Evolutionary conservation across 2,329 filamentous ascomycete genomes (phyloP).

Genomic region (Elsinoe arachidis): DNA sequence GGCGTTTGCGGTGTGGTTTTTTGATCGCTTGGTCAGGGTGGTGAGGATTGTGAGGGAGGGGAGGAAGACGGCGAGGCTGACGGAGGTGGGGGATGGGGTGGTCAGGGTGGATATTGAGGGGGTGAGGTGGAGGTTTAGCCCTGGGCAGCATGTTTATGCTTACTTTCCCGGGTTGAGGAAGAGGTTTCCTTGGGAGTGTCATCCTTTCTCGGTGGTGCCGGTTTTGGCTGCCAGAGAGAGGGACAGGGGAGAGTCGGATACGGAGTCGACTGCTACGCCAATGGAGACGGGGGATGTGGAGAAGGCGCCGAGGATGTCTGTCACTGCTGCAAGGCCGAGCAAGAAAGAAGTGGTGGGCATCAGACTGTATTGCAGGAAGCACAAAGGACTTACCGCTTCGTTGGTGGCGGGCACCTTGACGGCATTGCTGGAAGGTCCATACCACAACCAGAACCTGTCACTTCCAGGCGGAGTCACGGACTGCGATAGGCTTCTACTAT

Average conservation of each 20-base stretch:
- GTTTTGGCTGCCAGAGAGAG: not conserved
- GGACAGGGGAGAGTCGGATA: not conserved
- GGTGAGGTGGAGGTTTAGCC: constrained; percentile 27
- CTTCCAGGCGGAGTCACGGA: not conserved
- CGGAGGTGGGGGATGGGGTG: constrained; percentile 24
- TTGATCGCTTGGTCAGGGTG: constrained; percentile 38
- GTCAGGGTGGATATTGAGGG: constrained; percentile 37
- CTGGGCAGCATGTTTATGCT: constrained; percentile 36
- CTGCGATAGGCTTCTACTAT: not conserved
- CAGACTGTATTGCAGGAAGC: not conserved
- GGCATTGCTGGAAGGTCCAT: not conserved
- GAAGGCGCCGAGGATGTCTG: not conserved
- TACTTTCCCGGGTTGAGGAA: constrained; percentile 42
- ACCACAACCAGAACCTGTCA: constrained; percentile 2
- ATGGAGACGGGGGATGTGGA: not conserved
- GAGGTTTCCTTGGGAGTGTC: constrained; percentile 42
- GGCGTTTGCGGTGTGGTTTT: constrained; percentile 37
- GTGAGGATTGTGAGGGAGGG: constrained; percentile 33
- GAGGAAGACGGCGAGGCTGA: constrained; percentile 30
- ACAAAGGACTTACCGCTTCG: constrained; percentile 4
- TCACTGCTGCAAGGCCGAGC: not conserved
- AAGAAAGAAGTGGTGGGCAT: not conserved
- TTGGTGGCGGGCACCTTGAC: not conserved
- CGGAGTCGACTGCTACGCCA: not conserved
- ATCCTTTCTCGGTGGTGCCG: constrained; percentile 42